Percentiles rank a stretch among this genome's conserved stretches.
These are phyloP conservation scores for Agastache rugosa DNA, from an alignment of 257 asterid species.

Conservation along the genomic window DNA sequence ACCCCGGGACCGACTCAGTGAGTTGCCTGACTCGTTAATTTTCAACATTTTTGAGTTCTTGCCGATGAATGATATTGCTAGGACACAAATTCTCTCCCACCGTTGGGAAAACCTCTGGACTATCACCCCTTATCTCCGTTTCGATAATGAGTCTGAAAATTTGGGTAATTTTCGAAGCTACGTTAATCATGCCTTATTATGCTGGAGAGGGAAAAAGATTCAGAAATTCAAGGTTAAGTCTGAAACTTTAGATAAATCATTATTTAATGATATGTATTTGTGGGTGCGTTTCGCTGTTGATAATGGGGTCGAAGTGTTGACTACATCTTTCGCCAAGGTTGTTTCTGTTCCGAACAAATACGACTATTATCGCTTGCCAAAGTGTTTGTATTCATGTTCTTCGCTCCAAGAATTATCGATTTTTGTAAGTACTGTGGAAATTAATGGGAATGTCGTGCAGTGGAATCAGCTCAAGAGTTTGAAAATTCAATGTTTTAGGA, in stretches of 20 bases:
- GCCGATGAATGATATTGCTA: not conserved
- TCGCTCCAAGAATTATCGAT: not conserved
- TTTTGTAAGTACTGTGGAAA: no score
- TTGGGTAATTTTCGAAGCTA: not conserved
- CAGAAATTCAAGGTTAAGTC: no score
- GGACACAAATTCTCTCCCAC: not conserved
- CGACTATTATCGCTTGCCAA: not conserved
- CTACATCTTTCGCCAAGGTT: not conserved
- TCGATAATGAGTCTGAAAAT: not conserved
- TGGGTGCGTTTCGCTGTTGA: not conserved
- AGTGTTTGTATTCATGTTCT: not conserved
- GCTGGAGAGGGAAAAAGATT: not conserved
- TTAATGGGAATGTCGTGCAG: not conserved
- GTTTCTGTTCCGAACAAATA: no score
- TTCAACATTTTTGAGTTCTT: not conserved
- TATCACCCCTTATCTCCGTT: not conserved
- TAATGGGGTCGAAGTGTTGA: not conserved
- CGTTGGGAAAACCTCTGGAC: not conserved
- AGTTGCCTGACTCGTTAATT: not conserved
- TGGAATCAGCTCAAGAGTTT: constrained; percentile 5
- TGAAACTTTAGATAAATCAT: not conserved
- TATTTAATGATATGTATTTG: not conserved
- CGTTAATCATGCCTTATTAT: not conserved
- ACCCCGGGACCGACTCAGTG: not conserved
- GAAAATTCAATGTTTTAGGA: not conserved